Conservation (phyloP, 768 basidiomycete species). For the Kwoniella dendrophila region DNA sequence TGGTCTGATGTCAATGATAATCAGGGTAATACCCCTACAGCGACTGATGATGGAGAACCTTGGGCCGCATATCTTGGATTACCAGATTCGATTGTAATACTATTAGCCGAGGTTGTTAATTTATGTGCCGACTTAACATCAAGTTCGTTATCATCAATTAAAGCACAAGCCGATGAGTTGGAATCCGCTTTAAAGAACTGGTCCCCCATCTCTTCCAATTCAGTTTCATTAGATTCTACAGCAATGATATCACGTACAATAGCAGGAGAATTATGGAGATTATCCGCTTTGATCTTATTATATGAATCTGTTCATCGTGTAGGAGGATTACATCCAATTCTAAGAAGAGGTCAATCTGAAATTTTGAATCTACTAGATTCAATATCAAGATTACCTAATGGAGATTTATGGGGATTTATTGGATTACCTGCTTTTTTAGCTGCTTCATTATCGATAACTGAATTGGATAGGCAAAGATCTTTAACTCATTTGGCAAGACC, state of each 20-base stretch:
- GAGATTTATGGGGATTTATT: slow-evolving; percentile 32
- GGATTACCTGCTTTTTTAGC: slow-evolving; percentile 34
- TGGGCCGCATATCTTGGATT: slow-evolving; percentile 37
- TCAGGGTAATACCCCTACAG: not conserved
- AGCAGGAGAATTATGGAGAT: slow-evolving; percentile 32
- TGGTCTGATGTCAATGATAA: slow-evolving; percentile 16
- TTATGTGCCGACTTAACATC: slow-evolving; percentile 23
- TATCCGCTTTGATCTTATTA: slow-evolving; percentile 23
- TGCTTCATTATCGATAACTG: slow-evolving; percentile 23
- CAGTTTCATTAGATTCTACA: slow-evolving; percentile 20
- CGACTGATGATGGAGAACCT: slow-evolving; percentile 22
- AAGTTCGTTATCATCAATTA: slow-evolving; percentile 8
- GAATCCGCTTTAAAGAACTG: slow-evolving; percentile 23
- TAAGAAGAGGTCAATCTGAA: slow-evolving; percentile 24
- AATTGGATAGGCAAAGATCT: slow-evolving; percentile 24
- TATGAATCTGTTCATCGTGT: slow-evolving; percentile 32
- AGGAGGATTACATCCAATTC: slow-evolving; percentile 27
- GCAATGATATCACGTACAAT: slow-evolving; percentile 34
- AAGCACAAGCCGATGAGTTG: slow-evolving; percentile 27
- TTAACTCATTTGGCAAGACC: slow-evolving; percentile 25
- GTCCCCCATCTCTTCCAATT: slow-evolving; percentile 16
- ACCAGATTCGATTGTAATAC: slow-evolving; percentile 30
- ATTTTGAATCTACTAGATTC: slow-evolving; percentile 31
- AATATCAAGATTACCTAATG: slow-evolving; percentile 26
- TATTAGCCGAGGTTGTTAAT: slow-evolving; percentile 33